phyloP scores from a whole-genome alignment of 2,329 filamentous ascomycete genomes.

The Cordyceps cateniannulata region DNA sequence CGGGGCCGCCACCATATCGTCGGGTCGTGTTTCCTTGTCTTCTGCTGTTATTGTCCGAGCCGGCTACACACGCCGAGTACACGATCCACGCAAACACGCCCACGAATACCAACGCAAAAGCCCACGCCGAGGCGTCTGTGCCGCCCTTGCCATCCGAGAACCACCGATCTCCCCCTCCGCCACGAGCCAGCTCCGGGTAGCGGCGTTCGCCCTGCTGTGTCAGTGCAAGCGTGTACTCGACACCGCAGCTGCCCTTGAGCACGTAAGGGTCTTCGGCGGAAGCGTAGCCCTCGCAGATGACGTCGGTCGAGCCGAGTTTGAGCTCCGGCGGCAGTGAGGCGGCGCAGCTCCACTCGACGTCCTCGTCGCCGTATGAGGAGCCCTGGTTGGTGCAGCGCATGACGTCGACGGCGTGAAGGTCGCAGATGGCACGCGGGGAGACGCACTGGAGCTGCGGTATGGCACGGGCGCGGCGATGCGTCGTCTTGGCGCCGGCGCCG shows the following conservation, averaged over 20 bases:
- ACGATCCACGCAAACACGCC: constrained; percentile 55
- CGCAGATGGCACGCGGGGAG: constrained; percentile 57
- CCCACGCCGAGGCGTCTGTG: constrained; percentile 28
- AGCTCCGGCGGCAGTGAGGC: constrained; percentile 54
- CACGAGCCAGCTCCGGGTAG: constrained; percentile 52
- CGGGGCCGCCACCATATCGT: constrained; percentile 31
- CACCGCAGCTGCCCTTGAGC: constrained; percentile 86
- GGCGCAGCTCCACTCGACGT: constrained; percentile 87
- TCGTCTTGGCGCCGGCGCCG: constrained; percentile 56
- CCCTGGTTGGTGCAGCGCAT: constrained; percentile 91
- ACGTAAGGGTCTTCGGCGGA: constrained; percentile 72
- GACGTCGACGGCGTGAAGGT: constrained; percentile 66
- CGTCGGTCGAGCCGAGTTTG: constrained; percentile 76
- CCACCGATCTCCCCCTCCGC: constrained; percentile 27
- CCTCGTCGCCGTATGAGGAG: constrained; percentile 67
- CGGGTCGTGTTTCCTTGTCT: not conserved
- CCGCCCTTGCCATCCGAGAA: constrained; percentile 25
- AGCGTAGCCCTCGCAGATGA: constrained; percentile 85
- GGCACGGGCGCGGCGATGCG: constrained; percentile 66
- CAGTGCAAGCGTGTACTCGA: constrained; percentile 76
- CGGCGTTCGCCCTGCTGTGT: constrained; percentile 69
- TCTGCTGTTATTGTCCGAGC: constrained; percentile 13
- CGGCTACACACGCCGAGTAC: constrained; percentile 42
- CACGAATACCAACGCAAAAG: constrained; percentile 60
- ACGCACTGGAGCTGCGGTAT: constrained; percentile 76